Evolutionary conservation across 2,329 filamentous ascomycete genomes (phyloP).

Genomic region (Aspergillus awamori): DNA sequence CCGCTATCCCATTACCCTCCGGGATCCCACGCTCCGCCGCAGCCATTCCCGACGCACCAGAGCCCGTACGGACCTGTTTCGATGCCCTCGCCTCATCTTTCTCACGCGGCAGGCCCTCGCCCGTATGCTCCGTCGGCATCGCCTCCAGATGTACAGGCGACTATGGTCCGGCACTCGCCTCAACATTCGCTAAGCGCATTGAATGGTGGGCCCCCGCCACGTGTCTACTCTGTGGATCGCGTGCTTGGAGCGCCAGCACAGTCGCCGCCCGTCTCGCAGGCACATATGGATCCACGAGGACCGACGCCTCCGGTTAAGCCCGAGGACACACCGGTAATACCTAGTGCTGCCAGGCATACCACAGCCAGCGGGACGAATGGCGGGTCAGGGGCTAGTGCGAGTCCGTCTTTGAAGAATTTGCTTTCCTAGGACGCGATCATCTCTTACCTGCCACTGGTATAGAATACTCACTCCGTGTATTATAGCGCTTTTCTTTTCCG

Average conservation of each 20-base stretch:
- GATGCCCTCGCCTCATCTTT: conserved; percentile 38
- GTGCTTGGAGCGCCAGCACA: conserved; percentile 36
- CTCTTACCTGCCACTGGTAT: not conserved
- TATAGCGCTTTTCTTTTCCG: conserved; percentile 17
- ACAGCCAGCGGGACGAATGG: conserved; percentile 32
- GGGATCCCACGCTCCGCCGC: conserved; percentile 36
- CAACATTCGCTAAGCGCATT: conserved; percentile 40
- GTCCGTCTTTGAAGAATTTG: conserved; percentile 73
- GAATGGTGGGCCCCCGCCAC: conserved; percentile 40
- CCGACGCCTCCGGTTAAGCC: conserved; percentile 35
- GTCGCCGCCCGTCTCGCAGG: conserved; percentile 41
- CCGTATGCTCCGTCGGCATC: conserved; percentile 43
- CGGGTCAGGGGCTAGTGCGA: conserved; percentile 69
- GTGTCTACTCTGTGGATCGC: conserved; percentile 44
- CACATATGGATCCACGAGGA: conserved; percentile 38
- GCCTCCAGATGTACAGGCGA: conserved; percentile 42
- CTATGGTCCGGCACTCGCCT: conserved; percentile 41
- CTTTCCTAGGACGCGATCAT: conserved; percentile 56
- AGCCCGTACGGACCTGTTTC: conserved; percentile 42
- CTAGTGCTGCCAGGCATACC: conserved; percentile 32
- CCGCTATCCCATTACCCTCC: conserved; percentile 36
- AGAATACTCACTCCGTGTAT: conserved; percentile 19
- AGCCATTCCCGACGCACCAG: conserved; percentile 41
- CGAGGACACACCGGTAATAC: conserved; percentile 33
- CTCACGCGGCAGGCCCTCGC: conserved; percentile 34